Conservation (phyloP, 495 filamentous ascomycete genomes). For the Podospora anserina region DNA sequence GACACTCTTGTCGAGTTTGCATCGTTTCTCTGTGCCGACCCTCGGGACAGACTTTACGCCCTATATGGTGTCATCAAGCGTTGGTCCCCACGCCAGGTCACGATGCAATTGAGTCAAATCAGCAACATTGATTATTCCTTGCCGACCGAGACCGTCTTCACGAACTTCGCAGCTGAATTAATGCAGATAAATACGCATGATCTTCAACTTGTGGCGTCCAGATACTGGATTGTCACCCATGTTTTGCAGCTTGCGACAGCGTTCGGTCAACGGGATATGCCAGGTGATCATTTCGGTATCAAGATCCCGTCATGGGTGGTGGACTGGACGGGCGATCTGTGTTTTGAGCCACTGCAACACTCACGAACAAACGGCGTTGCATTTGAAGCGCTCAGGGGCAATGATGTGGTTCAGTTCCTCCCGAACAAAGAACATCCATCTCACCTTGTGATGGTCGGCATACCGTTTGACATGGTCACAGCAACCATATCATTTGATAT, state of each 20-base stretch:
- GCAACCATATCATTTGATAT: not conserved
- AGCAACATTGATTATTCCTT: not conserved
- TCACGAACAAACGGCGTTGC: not conserved
- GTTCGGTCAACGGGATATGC: not conserved
- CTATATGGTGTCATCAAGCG: conserved; percentile 15
- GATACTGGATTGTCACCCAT: not conserved
- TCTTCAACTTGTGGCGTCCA: not conserved
- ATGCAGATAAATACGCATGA: not conserved
- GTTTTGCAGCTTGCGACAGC: not conserved
- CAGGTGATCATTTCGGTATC: not conserved
- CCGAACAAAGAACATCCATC: not conserved
- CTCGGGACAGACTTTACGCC: conserved; percentile 15
- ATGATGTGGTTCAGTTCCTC: not conserved
- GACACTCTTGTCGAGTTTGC: conserved; percentile 12
- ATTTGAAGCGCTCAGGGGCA: not conserved
- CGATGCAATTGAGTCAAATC: not conserved
- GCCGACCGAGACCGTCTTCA: not conserved
- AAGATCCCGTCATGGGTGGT: conserved; percentile 16
- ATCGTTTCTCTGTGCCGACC: conserved; percentile 13
- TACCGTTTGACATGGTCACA: not conserved
- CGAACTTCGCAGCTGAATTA: not conserved
- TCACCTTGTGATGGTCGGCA: not conserved
- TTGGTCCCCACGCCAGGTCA: conserved; percentile 6
- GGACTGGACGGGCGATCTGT: conserved; percentile 10
- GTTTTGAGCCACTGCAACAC: conserved; percentile 9